Conservation (phyloP, 331 rosid genomes). For the Spiraea crenata region DNA sequence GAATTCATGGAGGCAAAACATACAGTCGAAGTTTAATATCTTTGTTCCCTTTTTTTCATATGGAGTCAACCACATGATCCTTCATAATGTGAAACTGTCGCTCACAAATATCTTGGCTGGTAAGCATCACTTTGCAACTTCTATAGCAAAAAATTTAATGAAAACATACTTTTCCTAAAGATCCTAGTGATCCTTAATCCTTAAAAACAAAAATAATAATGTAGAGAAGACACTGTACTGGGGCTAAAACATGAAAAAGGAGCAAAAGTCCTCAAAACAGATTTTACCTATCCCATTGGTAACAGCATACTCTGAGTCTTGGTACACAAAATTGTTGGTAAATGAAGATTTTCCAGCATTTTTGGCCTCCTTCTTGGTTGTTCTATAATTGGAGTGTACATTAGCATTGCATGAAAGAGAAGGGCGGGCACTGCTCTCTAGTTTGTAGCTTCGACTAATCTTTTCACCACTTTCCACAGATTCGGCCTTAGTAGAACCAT, state of each 20-base stretch:
- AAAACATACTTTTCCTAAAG: background rate
- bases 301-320: slow-evolving; percentile 50
- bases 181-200: background rate
- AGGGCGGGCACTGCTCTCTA: slow-evolving; percentile 58
- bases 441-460: slow-evolving; percentile 70
- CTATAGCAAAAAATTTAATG: background rate
- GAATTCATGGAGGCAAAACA: background rate
- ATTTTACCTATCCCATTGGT: slow-evolving; percentile 60
- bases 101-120: background rate
- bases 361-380: slow-evolving; percentile 57
- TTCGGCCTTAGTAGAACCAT: slow-evolving; percentile 90
- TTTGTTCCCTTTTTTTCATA: background rate
- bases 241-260: background rate
- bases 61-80: slow-evolving; percentile 1
- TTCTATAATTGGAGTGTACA: slow-evolving; percentile 52
- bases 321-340: slow-evolving; percentile 45
- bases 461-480: slow-evolving; percentile 97
- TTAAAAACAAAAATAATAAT: background rate
- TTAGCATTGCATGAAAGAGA: slow-evolving; percentile 75
- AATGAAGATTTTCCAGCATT: slow-evolving; percentile 82
- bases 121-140: background rate
- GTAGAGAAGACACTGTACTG: background rate
- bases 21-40: background rate
- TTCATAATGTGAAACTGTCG: background rate
- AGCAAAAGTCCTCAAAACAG: slow-evolving; percentile 15